Evolutionary conservation across 2,329 filamentous ascomycete genomes (phyloP).

Genomic region (Xylaria sp.): DNA sequence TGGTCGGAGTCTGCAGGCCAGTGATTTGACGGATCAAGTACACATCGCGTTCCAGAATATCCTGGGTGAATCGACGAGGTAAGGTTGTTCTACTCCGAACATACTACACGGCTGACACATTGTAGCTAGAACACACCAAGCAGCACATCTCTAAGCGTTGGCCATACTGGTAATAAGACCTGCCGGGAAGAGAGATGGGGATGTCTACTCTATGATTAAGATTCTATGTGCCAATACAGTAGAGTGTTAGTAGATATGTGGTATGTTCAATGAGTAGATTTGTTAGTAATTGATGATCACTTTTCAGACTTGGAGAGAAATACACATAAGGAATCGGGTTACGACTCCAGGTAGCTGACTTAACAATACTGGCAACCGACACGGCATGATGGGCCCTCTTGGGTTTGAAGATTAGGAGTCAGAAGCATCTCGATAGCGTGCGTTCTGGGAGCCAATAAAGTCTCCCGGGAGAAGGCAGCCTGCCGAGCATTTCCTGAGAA

Average conservation of each 20-base stretch:
- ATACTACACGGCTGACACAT: slow-evolving; percentile 8
- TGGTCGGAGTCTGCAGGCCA: slow-evolving; percentile 89
- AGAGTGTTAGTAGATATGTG: neutral
- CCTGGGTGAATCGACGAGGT: slow-evolving; percentile 71
- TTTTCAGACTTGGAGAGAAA: neutral
- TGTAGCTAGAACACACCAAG: slow-evolving; percentile 25
- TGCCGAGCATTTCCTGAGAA: no score
- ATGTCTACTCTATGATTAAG: neutral
- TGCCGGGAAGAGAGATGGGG: neutral
- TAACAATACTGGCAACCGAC: no score
- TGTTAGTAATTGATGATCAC: neutral
- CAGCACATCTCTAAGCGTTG: slow-evolving; percentile 20
- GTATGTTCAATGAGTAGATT: slow-evolving; percentile 9
- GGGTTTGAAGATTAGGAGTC: no score
- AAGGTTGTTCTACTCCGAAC: slow-evolving; percentile 8
- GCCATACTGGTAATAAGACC: neutral
- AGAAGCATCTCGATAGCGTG: no score
- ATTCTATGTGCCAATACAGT: neutral
- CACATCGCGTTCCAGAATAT: slow-evolving; percentile 81
- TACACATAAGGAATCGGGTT: neutral
- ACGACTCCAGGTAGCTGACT: no score
- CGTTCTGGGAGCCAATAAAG: no score
- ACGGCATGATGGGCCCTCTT: no score
- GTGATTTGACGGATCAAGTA: slow-evolving; percentile 91
- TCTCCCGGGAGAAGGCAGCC: no score